A percentile compares a stretch with the other conserved stretches of the same genome.
These are phyloP conservation scores for Trichophyton schoenleinii DNA, from an alignment of 2,329 filamentous ascomycete species.

Conservation along the genomic window DNA sequence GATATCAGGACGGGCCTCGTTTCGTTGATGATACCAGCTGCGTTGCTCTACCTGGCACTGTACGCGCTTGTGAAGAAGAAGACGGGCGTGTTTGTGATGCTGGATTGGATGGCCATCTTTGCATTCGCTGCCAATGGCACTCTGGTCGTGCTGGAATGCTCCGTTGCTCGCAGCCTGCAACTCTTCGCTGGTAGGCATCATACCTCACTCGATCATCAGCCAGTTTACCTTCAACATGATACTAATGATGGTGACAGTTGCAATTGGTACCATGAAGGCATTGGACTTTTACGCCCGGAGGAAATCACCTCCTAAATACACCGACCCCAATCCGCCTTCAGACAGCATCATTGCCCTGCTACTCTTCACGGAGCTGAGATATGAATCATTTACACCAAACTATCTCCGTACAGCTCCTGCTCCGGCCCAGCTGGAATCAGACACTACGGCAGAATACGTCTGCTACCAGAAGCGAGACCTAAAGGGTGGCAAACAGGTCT, in stretches of 20 bases:
- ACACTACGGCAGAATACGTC: neutral
- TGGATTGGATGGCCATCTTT: constrained; percentile 9
- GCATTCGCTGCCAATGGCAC: constrained; percentile 13
- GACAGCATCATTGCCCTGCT: constrained; percentile 23
- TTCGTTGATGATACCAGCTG: constrained; percentile 11
- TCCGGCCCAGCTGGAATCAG: constrained; percentile 4
- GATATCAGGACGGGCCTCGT: constrained; percentile 8
- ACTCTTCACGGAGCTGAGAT: constrained; percentile 30
- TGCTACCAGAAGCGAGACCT: neutral
- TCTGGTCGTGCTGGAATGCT: constrained; percentile 23
- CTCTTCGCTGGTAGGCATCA: constrained; percentile 23
- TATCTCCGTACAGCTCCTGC: constrained; percentile 21
- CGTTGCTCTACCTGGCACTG: constrained; percentile 13
- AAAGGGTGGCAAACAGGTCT: neutral
- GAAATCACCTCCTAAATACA: constrained; percentile 24
- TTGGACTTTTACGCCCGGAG: constrained; percentile 30
- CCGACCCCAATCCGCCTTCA: constrained; percentile 17
- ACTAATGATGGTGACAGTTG: constrained; percentile 16
- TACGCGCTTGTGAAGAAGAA: constrained; percentile 13
- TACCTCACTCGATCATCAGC: neutral
- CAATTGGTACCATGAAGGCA: constrained; percentile 30
- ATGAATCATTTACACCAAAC: constrained; percentile 34
- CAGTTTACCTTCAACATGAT: neutral
- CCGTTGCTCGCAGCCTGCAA: constrained; percentile 21
- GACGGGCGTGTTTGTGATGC: constrained; percentile 6